A percentile compares a stretch with the other conserved stretches of the same genome.
Evolutionary conservation across 2,329 filamentous ascomycete species (phyloP).

Genomic region (Claviceps sp.): DNA sequence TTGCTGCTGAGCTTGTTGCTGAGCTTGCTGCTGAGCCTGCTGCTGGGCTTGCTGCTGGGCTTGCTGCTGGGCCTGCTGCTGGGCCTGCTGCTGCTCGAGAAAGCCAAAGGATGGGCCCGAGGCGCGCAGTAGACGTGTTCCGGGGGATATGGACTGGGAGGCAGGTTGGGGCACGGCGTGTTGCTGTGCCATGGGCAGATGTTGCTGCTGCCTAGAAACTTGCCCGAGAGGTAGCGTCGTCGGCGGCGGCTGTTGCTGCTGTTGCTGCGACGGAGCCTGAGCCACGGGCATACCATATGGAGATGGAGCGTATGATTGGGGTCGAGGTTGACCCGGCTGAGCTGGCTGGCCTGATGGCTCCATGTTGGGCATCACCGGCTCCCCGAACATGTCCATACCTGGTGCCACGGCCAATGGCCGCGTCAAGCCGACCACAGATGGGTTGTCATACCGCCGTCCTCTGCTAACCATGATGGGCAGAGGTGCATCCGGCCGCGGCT

Average conservation of each 20-base stretch:
- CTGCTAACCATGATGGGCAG: slow-evolving; percentile 35
- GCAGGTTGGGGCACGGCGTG: slow-evolving; percentile 24
- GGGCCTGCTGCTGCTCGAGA: slow-evolving; percentile 20
- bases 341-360: slow-evolving; percentile 19
- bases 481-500: slow-evolving; percentile 47
- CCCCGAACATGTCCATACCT: slow-evolving; percentile 29
- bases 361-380: slow-evolving; percentile 31
- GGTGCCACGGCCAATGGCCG: slow-evolving; percentile 35
- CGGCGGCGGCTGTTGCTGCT: slow-evolving; percentile 5
- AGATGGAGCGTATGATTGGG: slow-evolving; percentile 28
- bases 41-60: slow-evolving; percentile 7
- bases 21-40: slow-evolving; percentile 9
- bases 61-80: slow-evolving; percentile 11
- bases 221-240: slow-evolving; percentile 2
- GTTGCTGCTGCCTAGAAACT: slow-evolving; percentile 12
- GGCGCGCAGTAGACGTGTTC: slow-evolving; percentile 27
- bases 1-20: slow-evolving; percentile 11
- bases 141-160: slow-evolving; percentile 34
- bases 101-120: slow-evolving; percentile 30
- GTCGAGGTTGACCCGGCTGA: slow-evolving; percentile 14
- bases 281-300: slow-evolving; percentile 34
- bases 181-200: slow-evolving; percentile 19
- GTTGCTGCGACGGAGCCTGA: slow-evolving; percentile 22
- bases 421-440: slow-evolving; percentile 17
- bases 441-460: slow-evolving; percentile 36